A percentile compares a stretch with the other conserved stretches of the same genome.
phyloP scores from a whole-genome alignment of 2,329 filamentous ascomycete genomes.

The Neoscytalidium dimidiatum region DNA sequence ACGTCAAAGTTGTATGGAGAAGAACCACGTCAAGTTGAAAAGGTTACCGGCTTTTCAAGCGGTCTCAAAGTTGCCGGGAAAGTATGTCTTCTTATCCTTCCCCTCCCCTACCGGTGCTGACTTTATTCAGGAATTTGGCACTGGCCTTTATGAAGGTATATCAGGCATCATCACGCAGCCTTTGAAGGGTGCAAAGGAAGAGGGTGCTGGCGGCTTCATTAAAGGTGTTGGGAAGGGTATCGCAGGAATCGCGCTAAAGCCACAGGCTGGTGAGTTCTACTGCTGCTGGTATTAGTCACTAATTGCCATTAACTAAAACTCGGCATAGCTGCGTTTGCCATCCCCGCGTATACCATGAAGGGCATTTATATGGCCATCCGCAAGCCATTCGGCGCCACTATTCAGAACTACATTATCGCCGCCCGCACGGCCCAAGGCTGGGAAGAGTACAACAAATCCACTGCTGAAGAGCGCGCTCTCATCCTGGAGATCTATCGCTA shows the following conservation, averaged over 20 bases:
- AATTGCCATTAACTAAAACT: not conserved
- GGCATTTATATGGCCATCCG: conserved; percentile 78
- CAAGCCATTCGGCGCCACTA: conserved; percentile 68
- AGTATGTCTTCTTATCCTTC: conserved; percentile 34
- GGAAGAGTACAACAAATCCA: conserved; percentile 61
- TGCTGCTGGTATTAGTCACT: too few species aligned
- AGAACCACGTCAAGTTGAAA: conserved; percentile 74
- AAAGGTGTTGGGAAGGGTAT: conserved; percentile 84
- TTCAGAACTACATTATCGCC: conserved; percentile 77
- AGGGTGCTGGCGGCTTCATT: conserved; percentile 66
- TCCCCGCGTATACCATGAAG: conserved; percentile 82
- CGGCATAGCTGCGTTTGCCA: conserved; percentile 40
- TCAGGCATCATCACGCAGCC: conserved; percentile 81
- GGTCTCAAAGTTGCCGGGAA: conserved; percentile 78
- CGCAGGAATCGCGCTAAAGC: conserved; percentile 78
- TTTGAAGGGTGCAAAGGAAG: conserved; percentile 66
- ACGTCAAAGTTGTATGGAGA: conserved; percentile 84
- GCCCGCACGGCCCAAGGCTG: conserved; percentile 75
- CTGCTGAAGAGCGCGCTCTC: conserved; percentile 61
- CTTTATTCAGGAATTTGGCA: conserved; percentile 63
- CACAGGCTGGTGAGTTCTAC: conserved; percentile 61
- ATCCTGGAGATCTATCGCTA: conserved; percentile 68
- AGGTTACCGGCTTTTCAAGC: conserved; percentile 74
- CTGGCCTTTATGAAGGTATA: conserved; percentile 79
- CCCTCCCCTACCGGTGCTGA: not conserved